Evolutionary conservation across 352 stramenopile genomes (phyloP).

Genomic region (Phytophthora fragariae): DNA sequence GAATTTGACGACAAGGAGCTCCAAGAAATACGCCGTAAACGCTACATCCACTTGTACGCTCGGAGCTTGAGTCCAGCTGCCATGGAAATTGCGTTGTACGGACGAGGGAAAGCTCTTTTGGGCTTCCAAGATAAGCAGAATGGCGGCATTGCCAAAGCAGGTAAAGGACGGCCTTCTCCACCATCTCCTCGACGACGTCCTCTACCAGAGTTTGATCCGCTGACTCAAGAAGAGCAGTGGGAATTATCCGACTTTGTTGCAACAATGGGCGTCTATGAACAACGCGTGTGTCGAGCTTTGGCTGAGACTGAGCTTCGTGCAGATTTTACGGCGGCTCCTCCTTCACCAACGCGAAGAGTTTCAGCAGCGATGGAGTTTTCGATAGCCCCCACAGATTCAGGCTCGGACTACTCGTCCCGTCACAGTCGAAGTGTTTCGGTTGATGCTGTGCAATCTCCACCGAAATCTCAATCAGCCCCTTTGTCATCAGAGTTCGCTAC

Average conservation of each 20-base stretch:
- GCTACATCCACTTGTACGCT: slow-evolving; percentile 70
- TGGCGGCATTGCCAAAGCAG: slow-evolving; percentile 2
- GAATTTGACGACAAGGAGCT: slow-evolving; percentile 30
- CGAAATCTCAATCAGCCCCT: not conserved
- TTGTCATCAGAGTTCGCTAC: slow-evolving; percentile 23
- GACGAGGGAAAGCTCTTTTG: slow-evolving; percentile 38
- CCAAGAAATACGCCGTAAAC: slow-evolving; percentile 38
- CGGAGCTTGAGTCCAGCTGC: slow-evolving; percentile 53
- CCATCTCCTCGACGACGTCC: slow-evolving; percentile 23
- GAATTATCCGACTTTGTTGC: slow-evolving; percentile 74
- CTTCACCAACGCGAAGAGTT: slow-evolving; percentile 37
- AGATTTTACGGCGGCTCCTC: slow-evolving; percentile 37
- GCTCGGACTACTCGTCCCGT: slow-evolving; percentile 4
- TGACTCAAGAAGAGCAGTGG: slow-evolving; percentile 63
- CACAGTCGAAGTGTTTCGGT: slow-evolving; percentile 39
- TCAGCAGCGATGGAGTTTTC: slow-evolving; percentile 36
- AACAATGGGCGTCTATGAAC: slow-evolving; percentile 52
- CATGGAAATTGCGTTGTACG: slow-evolving; percentile 53
- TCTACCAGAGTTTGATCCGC: slow-evolving; percentile 38
- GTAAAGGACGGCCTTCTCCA: slow-evolving; percentile 11
- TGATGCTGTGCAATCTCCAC: slow-evolving; percentile 14
- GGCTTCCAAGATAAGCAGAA: slow-evolving; percentile 12
- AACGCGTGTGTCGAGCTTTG: slow-evolving; percentile 57
- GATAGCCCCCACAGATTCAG: slow-evolving; percentile 17
- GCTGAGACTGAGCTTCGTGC: slow-evolving; percentile 48